Percentiles rank a stretch among this genome's conserved stretches.
These are phyloP conservation scores for Aspergillus phoenicis DNA, from an alignment of 2,329 filamentous ascomycete genomes.

Conservation along the genomic window DNA sequence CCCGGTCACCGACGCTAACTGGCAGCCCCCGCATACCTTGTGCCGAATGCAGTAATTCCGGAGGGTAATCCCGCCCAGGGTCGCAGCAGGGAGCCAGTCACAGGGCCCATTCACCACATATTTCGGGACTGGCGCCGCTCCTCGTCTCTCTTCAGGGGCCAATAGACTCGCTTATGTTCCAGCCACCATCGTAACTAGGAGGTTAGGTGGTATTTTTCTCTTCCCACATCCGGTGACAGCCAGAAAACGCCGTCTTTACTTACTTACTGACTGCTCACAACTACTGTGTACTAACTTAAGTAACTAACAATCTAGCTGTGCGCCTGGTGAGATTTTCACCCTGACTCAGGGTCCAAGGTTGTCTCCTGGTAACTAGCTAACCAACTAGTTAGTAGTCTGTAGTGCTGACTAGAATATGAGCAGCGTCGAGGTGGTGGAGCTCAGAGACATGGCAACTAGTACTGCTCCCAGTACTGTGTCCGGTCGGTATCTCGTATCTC, in stretches of 20 bases:
- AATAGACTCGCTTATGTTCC: slow-evolving; percentile 2
- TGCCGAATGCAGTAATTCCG: slow-evolving; percentile 20
- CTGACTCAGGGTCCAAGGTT: background rate
- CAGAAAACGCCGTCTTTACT: background rate
- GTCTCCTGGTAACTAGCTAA: background rate
- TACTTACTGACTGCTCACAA: background rate
- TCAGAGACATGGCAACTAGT: background rate
- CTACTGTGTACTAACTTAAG: too few species aligned
- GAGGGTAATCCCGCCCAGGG: slow-evolving; percentile 21
- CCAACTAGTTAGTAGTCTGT: background rate
- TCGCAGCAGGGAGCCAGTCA: slow-evolving; percentile 22
- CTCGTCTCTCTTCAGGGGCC: slow-evolving; percentile 8
- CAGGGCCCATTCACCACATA: slow-evolving; percentile 5
- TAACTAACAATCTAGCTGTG: background rate
- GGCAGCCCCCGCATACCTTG: slow-evolving; percentile 22
- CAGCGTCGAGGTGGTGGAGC: background rate
- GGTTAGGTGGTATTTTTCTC: background rate
- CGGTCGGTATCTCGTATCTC: background rate
- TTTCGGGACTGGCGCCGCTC: slow-evolving; percentile 11
- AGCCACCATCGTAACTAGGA: slow-evolving; percentile 5
- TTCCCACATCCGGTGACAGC: background rate
- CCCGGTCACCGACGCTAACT: slow-evolving; percentile 17
- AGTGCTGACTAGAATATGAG: background rate
- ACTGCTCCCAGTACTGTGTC: too few species aligned
- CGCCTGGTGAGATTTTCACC: background rate